phyloP scores from a whole-genome alignment of 2,329 filamentous ascomycete genomes.

The Ophiosphaerella korrae region DNA sequence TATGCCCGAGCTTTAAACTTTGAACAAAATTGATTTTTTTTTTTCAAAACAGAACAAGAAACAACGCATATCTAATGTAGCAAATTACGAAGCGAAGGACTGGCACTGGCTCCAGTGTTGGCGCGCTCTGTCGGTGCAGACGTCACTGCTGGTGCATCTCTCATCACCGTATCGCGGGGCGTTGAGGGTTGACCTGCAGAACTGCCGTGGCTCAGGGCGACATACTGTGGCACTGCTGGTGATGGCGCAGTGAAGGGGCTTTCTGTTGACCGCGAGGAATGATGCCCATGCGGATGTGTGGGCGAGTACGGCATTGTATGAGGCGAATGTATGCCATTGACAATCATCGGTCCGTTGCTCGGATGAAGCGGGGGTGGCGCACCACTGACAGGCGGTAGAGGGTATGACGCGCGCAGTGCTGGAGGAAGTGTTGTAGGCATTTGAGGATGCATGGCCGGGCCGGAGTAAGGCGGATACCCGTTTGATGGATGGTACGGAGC shows the following conservation, averaged over 20 bases:
- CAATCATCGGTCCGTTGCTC: slow-evolving; percentile 36
- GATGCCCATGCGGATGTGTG: slow-evolving; percentile 41
- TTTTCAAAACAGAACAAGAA: slow-evolving; percentile 1
- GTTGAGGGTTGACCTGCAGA: slow-evolving; percentile 42
- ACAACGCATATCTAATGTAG: slow-evolving; percentile 44
- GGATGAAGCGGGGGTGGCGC: slow-evolving; percentile 41
- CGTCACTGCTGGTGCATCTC: slow-evolving; percentile 34
- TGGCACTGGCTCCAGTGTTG: slow-evolving; percentile 51
- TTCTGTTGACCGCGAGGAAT: slow-evolving; percentile 42
- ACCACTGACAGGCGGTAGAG: slow-evolving; percentile 32
- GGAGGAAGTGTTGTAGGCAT: slow-evolving; percentile 32
- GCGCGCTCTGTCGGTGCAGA: slow-evolving; percentile 35
- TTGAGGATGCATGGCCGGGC: slow-evolving; percentile 34
- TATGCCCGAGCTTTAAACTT: slow-evolving; percentile 19
- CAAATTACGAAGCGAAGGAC: slow-evolving; percentile 55
- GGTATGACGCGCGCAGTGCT: slow-evolving; percentile 28
- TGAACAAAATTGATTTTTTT: slow-evolving; percentile 5
- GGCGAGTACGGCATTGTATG: slow-evolving; percentile 44
- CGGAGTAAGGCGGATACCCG: slow-evolving; percentile 42
- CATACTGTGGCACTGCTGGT: slow-evolving; percentile 28
- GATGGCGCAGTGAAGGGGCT: slow-evolving; percentile 42
- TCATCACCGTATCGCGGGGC: slow-evolving; percentile 42
- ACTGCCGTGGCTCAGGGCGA: slow-evolving; percentile 38
- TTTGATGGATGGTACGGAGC: slow-evolving; percentile 41
- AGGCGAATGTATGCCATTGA: slow-evolving; percentile 48